Evolutionary conservation across 2,329 filamentous ascomycete species (phyloP), one percentile per base, ranked within the genome.

Genomic region (Xylaria sp.): DNA sequence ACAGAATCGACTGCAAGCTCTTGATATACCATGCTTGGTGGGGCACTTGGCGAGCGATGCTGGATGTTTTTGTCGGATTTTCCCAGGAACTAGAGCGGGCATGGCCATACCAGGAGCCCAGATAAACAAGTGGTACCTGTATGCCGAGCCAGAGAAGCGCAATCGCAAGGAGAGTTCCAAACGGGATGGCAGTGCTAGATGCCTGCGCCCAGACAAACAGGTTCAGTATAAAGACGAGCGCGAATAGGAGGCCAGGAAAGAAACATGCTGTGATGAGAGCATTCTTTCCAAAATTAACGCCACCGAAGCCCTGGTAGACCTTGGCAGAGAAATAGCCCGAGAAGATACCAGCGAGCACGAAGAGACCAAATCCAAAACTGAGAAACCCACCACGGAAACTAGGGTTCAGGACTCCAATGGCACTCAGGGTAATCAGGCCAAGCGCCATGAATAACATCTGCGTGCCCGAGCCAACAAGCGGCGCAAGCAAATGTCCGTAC

Each of bases 151-250:
- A 96, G 7, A 96, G 84, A 2, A 88, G 79, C 19, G 92, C 77
- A 2, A 96, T 85, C 7, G 82, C 89, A 33, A 95, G 73, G 2
- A 96, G 82, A 0, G 92, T 95, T 35, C 89, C 85, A 69, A 96
- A 94, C 0, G 92, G 92, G 35, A 96, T 89, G 1, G 92, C 92
- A 1, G 92, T 96, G 75, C 90, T 94, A 11, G 91, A 95, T 0
- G 92, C 91, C 77, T 96, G 92, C 0, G 92, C 89, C 92, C 92
- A 96, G 61, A 95, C 91, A 73, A 96, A 96, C 9, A 96, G 82
- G 75, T 96, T 96, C 62, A 96, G 83, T 52, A 94, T 83, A 77
- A 96, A 92, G 37, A 94, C 79, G 31, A 91, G 82, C 8, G 83
- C 81, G 73, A 96, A 96, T 0, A 91, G 79, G 5, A 95, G 82